These are phyloP conservation scores for Eucalyptus microcorys DNA, from an alignment of 345 rosid genomes.

Conservation along the genomic window DNA sequence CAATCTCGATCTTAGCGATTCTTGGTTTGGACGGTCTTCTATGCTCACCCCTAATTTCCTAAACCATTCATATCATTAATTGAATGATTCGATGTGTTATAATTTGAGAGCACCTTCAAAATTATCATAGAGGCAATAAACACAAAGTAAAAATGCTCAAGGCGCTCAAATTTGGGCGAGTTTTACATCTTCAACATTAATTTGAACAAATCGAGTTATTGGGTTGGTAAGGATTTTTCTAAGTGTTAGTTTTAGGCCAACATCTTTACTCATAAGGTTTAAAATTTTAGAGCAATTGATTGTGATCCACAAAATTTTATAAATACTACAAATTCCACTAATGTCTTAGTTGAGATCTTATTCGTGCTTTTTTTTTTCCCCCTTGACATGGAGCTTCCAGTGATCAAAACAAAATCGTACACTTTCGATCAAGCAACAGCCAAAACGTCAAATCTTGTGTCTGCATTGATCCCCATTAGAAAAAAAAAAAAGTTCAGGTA, in stretches of 20 bases:
- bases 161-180: rapidly evolving
- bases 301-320: rapidly evolving
- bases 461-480: background rate
- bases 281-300: background rate
- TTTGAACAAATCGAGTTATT: background rate
- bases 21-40: rapidly evolving
- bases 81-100: rapidly evolving
- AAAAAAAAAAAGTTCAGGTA: background rate
- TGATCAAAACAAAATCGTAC: background rate
- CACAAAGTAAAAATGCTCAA: background rate
- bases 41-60: background rate
- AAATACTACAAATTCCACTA: background rate
- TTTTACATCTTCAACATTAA: background rate
- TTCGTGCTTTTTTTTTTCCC: background rate
- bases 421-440: background rate
- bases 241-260: background rate
- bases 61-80: rapidly evolving
- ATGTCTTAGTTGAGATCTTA: background rate
- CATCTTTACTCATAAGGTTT: background rate
- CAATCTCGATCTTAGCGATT: rapidly evolving
- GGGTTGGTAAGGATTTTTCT: background rate
- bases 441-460: background rate
- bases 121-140: background rate
- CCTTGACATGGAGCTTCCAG: background rate
- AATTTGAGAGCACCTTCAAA: background rate